phyloP scores from a whole-genome alignment of 768 basidiomycete species.

The Pleurotus cornucopiae region DNA sequence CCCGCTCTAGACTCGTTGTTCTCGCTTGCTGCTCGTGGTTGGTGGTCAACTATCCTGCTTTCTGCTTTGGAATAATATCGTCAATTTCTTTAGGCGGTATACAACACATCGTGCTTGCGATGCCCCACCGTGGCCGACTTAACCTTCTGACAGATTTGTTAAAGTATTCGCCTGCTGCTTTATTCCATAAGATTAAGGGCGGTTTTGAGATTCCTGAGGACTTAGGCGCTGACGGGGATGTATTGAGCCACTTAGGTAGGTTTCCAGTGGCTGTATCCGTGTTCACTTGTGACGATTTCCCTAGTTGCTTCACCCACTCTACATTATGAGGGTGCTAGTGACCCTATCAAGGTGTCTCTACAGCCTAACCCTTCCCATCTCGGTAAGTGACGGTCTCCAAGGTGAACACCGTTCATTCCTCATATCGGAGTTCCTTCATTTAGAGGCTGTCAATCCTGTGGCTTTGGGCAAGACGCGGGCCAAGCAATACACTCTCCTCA shows the following conservation, averaged over 20 bases:
- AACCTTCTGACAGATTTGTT: conserved; percentile 82
- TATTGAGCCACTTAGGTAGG: conserved; percentile 78
- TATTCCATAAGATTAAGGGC: conserved; percentile 88
- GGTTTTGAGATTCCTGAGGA: conserved; percentile 67
- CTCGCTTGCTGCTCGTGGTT: conserved; percentile 56
- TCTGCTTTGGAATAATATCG: background rate
- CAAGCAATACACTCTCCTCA: conserved; percentile 82
- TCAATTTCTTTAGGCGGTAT: conserved; percentile 47
- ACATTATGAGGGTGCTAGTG: conserved; percentile 44
- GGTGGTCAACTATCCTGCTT: background rate
- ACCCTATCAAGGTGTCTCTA: conserved; percentile 66
- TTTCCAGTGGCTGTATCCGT: conserved; percentile 5
- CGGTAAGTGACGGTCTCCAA: conserved; percentile 30
- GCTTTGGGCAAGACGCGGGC: conserved; percentile 88
- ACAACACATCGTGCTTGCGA: conserved; percentile 69
- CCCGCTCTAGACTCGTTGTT: conserved; percentile 82
- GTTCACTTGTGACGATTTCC: background rate
- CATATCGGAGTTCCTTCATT: conserved; percentile 5
- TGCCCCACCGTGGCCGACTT: conserved; percentile 86
- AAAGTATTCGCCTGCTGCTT: conserved; percentile 55
- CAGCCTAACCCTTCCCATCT: conserved; percentile 80
- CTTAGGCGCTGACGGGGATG: conserved; percentile 73
- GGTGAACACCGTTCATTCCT: conserved; percentile 10
- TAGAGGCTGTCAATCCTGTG: conserved; percentile 85
- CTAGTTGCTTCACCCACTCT: conserved; percentile 64